A percentile compares a stretch with the other conserved stretches of the same genome.
These are phyloP conservation scores for Tuber brumale DNA, from an alignment of 495 filamentous ascomycete genomes.

Conservation along the genomic window DNA sequence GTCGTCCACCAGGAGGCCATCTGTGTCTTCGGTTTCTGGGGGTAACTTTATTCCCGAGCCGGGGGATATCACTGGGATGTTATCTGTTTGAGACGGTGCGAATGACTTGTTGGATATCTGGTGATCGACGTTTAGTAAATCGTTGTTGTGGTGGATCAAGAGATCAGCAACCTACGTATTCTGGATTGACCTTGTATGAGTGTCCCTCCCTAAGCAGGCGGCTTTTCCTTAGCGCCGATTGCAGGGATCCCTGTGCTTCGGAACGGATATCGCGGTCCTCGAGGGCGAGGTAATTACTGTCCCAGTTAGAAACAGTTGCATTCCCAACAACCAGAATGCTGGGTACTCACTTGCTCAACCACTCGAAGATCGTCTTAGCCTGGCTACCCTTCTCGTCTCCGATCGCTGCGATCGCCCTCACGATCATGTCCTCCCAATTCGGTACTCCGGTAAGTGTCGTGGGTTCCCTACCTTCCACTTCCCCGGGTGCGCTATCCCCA, in stretches of 20 bases:
- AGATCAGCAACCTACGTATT: slow-evolving; percentile 8
- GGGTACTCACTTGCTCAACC: slow-evolving; percentile 39
- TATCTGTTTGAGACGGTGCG: slow-evolving; percentile 15
- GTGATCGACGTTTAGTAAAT: neutral
- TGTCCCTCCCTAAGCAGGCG: slow-evolving; percentile 37
- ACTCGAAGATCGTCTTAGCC: slow-evolving; percentile 41
- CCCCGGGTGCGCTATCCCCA: slow-evolving; percentile 17
- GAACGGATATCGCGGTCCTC: slow-evolving; percentile 37
- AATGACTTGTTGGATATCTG: slow-evolving; percentile 6
- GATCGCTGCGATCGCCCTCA: slow-evolving; percentile 35
- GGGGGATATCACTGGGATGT: slow-evolving; percentile 31
- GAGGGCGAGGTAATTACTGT: slow-evolving; percentile 39
- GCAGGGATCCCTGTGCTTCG: slow-evolving; percentile 35
- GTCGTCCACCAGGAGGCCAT: slow-evolving; percentile 34
- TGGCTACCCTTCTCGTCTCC: slow-evolving; percentile 34
- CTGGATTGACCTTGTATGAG: slow-evolving; percentile 38
- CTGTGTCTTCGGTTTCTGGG: slow-evolving; percentile 31
- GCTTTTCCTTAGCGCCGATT: slow-evolving; percentile 36
- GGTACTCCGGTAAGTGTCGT: slow-evolving; percentile 12
- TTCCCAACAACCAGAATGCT: neutral
- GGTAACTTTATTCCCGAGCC: slow-evolving; percentile 39
- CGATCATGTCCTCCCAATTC: slow-evolving; percentile 42
- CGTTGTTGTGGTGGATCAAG: neutral
- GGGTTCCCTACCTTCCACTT: slow-evolving; percentile 9
- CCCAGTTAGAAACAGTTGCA: neutral